A percentile compares a stretch with the other conserved stretches of the same genome.
Conservation (phyloP, 192 early-diverging fungal genomes). For the Polychytrium aggregatum region DNA sequence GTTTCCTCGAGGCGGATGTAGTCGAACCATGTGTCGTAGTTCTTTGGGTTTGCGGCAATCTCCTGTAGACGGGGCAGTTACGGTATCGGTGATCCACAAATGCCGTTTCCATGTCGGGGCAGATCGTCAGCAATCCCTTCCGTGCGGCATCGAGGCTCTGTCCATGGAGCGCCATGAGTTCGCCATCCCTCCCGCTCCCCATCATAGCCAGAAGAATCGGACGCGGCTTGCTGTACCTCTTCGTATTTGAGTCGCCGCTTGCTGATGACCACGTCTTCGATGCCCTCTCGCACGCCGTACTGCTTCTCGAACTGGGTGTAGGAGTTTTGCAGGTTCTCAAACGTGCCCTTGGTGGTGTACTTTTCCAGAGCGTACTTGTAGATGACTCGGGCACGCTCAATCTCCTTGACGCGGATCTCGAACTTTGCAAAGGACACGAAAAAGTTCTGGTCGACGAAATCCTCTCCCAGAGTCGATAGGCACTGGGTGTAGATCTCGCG, state of each 20-base stretch:
- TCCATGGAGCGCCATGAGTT: too few relatives aligned
- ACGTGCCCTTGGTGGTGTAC: constrained; percentile 63
- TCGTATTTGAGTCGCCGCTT: constrained; percentile 90
- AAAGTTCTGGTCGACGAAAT: constrained; percentile 84
- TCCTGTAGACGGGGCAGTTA: constrained; percentile 23
- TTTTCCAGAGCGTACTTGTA: constrained; percentile 90
- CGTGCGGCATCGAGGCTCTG: too few relatives aligned
- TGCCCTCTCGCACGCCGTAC: constrained; percentile 72
- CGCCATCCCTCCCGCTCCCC: too few relatives aligned
- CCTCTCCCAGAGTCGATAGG: constrained; percentile 77
- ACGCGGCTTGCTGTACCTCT: constrained; percentile 21
- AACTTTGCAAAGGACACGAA: constrained; percentile 96
- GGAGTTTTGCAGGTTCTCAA: constrained; percentile 82
- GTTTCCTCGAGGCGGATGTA: constrained; percentile 83
- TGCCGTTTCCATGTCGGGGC: too few relatives aligned
- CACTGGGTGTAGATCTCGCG: constrained; percentile 84
- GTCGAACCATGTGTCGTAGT: constrained; percentile 99
- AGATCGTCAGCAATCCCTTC: too few relatives aligned
- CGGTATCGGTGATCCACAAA: background rate
- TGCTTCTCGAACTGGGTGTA: constrained; percentile 98
- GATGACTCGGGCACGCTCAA: constrained; percentile 87
- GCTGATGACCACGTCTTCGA: constrained; percentile 80
- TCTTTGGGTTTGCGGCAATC: constrained; percentile 54
- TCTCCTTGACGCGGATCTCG: constrained; percentile 80
- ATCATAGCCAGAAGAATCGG: too few relatives aligned